phyloP scores from a whole-genome alignment of 805 yeast genomes.

The Zygosaccharomyces pseudorouxii region DNA sequence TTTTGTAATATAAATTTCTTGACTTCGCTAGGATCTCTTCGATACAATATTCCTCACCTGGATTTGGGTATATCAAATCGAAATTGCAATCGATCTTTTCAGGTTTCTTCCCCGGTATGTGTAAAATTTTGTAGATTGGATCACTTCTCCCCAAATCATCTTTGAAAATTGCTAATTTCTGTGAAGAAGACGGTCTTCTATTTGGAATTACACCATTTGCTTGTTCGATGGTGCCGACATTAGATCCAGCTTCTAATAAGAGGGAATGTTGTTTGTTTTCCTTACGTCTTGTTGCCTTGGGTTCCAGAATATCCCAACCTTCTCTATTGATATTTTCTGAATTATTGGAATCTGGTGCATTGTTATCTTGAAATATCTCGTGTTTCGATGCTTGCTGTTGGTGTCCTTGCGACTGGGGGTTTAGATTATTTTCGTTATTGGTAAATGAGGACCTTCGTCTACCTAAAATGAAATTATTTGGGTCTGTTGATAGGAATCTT shows the following conservation, averaged over 20 bases:
- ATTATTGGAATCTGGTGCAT: slow-evolving; percentile 1
- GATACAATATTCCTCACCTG: slow-evolving; percentile 51
- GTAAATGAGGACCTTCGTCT: slow-evolving; percentile 11
- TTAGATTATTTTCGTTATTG: background rate
- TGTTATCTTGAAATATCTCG: slow-evolving; percentile 9
- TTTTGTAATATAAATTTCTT: slow-evolving; percentile 33
- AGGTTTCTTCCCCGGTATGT: slow-evolving; percentile 52
- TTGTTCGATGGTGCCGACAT: slow-evolving; percentile 55
- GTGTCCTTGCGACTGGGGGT: background rate
- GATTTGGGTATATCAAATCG: slow-evolving; percentile 47
- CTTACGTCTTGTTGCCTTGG: slow-evolving; percentile 48
- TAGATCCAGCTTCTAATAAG: slow-evolving; percentile 44
- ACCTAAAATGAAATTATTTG: slow-evolving; percentile 14
- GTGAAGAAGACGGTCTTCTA: slow-evolving; percentile 1
- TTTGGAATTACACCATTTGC: slow-evolving; percentile 10
- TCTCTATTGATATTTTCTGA: slow-evolving; percentile 9
- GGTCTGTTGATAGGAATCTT: slow-evolving; percentile 5
- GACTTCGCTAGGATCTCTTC: slow-evolving; percentile 59
- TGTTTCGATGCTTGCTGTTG: slow-evolving; percentile 1
- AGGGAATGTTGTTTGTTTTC: slow-evolving; percentile 56
- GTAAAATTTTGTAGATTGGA: slow-evolving; percentile 47
- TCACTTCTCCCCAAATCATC: slow-evolving; percentile 36
- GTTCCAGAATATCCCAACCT: slow-evolving; percentile 47
- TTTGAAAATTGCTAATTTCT: slow-evolving; percentile 38
- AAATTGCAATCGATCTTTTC: slow-evolving; percentile 60